Evolutionary conservation across 2,329 filamentous ascomycete genomes (phyloP).

Genomic region (Colletotrichum costaricense): DNA sequence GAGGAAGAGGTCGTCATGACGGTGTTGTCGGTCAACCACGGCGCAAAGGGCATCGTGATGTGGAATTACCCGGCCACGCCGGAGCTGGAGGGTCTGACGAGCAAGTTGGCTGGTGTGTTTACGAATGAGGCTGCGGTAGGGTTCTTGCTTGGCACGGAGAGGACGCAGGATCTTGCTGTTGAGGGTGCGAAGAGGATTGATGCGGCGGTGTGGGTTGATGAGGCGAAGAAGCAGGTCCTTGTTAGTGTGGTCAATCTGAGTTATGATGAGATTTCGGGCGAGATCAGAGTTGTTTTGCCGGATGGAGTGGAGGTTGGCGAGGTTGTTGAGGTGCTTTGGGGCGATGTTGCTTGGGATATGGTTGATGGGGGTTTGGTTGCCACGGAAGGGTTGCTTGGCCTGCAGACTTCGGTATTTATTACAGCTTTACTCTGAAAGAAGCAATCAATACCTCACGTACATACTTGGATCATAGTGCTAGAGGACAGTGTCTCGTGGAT

Average conservation of each 20-base stretch:
- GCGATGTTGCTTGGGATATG: slow-evolving; percentile 7
- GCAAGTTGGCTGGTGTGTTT: slow-evolving; percentile 52
- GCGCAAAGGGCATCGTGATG: slow-evolving; percentile 54
- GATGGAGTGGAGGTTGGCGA: background rate
- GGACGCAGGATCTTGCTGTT: slow-evolving; percentile 17
- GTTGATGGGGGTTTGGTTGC: slow-evolving; percentile 9
- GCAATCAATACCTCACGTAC: background rate
- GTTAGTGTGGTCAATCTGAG: slow-evolving; percentile 24
- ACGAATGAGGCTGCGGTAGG: slow-evolving; percentile 48
- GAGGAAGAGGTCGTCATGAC: slow-evolving; percentile 58
- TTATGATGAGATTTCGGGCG: background rate
- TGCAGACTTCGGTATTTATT: slow-evolving; percentile 18
- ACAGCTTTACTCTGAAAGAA: background rate
- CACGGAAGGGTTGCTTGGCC: background rate
- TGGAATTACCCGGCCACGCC: slow-evolving; percentile 58
- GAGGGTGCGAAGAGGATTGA: slow-evolving; percentile 25
- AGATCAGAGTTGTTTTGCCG: slow-evolving; percentile 15
- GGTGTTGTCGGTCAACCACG: slow-evolving; percentile 57
- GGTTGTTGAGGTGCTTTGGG: slow-evolving; percentile 17
- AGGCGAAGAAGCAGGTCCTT: background rate
- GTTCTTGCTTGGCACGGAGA: slow-evolving; percentile 41
- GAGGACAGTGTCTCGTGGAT: background rate
- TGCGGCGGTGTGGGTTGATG: slow-evolving; percentile 21
- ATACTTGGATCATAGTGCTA: too few relatives aligned
- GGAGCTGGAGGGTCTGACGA: slow-evolving; percentile 50